phyloP scores from a whole-genome alignment of 2,329 filamentous ascomycete species.

The Microascus cirrosus region DNA sequence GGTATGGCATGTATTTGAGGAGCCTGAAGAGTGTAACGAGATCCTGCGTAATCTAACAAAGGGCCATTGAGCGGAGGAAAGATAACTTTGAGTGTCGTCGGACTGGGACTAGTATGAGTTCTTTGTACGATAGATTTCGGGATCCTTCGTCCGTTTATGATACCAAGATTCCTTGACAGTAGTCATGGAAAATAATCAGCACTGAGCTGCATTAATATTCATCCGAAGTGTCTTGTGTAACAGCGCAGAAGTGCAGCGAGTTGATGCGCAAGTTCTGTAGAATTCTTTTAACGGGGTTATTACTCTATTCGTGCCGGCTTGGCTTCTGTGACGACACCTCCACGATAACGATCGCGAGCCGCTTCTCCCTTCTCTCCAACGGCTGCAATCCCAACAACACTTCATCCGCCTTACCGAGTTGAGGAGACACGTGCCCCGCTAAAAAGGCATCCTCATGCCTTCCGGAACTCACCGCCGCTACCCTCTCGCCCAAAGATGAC shows the following conservation, averaged over 20 bases:
- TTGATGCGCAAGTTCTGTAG: no score
- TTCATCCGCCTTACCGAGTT: background rate
- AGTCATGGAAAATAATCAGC: background rate
- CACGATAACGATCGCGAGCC: background rate
- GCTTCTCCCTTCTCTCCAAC: background rate
- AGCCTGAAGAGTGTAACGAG: slow-evolving; percentile 51
- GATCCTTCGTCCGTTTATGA: background rate
- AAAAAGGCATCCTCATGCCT: background rate
- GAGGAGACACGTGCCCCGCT: background rate
- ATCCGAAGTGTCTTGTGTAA: background rate
- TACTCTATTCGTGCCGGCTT: no score
- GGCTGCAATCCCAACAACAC: background rate
- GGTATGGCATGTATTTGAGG: slow-evolving; percentile 74
- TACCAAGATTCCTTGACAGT: background rate
- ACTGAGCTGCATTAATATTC: background rate
- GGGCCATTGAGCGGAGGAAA: background rate
- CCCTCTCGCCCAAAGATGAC: slow-evolving; percentile 16
- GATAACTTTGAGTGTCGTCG: background rate
- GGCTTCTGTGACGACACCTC: background rate
- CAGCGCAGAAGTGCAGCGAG: no score
- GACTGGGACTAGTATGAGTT: background rate
- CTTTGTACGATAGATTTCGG: background rate
- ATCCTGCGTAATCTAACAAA: slow-evolving; percentile 8
- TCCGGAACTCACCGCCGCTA: background rate
- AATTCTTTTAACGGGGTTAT: no score